Conservation (phyloP, 179 eudicot genomes). For the Actinidia polygama region DNA sequence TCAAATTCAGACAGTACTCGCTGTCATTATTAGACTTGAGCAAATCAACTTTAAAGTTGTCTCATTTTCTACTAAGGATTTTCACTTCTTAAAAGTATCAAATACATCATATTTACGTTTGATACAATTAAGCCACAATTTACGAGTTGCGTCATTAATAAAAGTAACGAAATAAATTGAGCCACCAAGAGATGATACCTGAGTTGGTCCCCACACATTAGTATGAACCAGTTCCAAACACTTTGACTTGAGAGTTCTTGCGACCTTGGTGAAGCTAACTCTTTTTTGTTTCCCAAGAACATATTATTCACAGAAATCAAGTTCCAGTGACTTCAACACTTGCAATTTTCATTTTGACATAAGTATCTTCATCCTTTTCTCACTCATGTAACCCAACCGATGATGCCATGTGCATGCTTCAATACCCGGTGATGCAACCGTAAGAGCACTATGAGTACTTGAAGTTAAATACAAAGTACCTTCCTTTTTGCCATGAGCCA, state of each 20-base stretch:
- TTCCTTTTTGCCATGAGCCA: slow-evolving; percentile 5
- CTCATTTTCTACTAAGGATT: slow-evolving; percentile 14
- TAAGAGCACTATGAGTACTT: neutral
- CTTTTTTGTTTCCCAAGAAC: neutral
- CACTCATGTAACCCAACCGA: slow-evolving; percentile 21
- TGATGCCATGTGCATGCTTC: neutral
- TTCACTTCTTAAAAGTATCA: slow-evolving; percentile 11
- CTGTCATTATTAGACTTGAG: slow-evolving; percentile 1
- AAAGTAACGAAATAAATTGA: slow-evolving; percentile 8
- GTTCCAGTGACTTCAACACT: neutral
- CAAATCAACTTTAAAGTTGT: neutral
- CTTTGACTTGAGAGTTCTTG: neutral
- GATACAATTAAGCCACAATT: slow-evolving; percentile 17
- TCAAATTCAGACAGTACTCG: neutral
- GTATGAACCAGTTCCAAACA: slow-evolving; percentile 1
- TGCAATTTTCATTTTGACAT: neutral
- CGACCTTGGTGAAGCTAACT: neutral
- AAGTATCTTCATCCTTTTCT: slow-evolving; percentile 15
- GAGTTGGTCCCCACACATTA: neutral
- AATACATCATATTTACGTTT: slow-evolving; percentile 15
- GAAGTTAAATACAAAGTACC: neutral
- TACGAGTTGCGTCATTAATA: slow-evolving; percentile 4
- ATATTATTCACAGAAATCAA: slow-evolving; percentile 1
- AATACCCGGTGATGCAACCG: neutral
- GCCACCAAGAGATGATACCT: neutral